phyloP scores from a whole-genome alignment of 441 rosid genomes.

The Raphanus hybrid region DNA sequence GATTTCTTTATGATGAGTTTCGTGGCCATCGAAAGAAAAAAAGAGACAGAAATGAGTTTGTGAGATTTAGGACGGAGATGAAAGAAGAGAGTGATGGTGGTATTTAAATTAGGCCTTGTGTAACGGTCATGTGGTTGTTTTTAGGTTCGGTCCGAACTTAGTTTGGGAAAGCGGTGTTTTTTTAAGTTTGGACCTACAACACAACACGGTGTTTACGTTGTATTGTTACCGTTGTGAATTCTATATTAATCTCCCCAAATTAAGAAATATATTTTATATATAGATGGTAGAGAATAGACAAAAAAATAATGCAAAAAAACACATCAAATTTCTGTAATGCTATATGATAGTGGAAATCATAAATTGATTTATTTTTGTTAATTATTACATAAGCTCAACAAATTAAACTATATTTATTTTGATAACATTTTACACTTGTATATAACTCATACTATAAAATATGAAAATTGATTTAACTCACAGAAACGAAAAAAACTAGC shows the following conservation, averaged over 20 bases:
- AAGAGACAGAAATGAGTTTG: constrained; percentile 19
- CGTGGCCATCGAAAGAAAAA: constrained; percentile 39
- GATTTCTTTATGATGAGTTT: constrained; percentile 35
- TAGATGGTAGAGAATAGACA: constrained; percentile 10
- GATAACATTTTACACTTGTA: neutral
- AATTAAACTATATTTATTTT: neutral
- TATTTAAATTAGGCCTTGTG: constrained; percentile 44
- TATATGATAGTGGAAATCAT: neutral
- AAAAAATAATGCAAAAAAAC: neutral
- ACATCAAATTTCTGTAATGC: neutral
- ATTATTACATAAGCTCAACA: neutral
- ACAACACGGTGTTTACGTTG: constrained; percentile 44
- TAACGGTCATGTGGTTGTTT: constrained; percentile 41
- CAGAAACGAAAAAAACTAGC: neutral
- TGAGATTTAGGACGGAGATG: constrained; percentile 19
- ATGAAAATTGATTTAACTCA: neutral
- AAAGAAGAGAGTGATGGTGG: constrained; percentile 16
- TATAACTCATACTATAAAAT: neutral
- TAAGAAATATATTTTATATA: constrained; percentile 14
- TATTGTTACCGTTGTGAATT: constrained; percentile 43
- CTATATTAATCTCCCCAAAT: constrained; percentile 33
- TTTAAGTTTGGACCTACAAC: constrained; percentile 36
- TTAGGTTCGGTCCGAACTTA: constrained; percentile 42
- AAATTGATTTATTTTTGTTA: neutral
- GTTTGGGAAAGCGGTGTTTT: constrained; percentile 29